Percentiles rank a stretch among this genome's conserved stretches.
These are phyloP conservation scores for Fusarium anthophilum DNA, from an alignment of 2,329 filamentous ascomycete species.

Conservation along the genomic window DNA sequence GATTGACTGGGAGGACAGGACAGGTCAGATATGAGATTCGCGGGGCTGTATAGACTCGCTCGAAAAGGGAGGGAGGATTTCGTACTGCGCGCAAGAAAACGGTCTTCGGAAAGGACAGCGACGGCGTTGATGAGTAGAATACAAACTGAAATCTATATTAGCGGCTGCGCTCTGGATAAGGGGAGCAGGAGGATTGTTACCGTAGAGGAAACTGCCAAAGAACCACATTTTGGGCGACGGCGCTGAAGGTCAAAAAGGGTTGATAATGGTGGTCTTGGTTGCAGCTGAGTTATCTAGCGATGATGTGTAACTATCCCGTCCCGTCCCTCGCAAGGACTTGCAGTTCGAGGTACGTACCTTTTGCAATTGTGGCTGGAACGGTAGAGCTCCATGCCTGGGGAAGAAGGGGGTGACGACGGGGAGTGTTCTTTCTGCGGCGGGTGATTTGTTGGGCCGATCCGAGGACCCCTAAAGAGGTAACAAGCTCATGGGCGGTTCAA, in stretches of 20 bases:
- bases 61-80: not conserved
- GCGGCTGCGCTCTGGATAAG: not conserved
- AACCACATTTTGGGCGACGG: slow-evolving; percentile 67
- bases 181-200: slow-evolving; percentile 29
- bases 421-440: slow-evolving; percentile 16
- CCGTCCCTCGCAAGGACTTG: not conserved
- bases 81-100: slow-evolving; percentile 79
- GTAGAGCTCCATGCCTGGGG: not conserved
- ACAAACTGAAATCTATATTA: slow-evolving; percentile 59
- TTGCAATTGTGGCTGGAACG: slow-evolving; percentile 24
- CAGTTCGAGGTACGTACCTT: slow-evolving; percentile 13
- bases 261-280: not conserved
- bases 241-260: not conserved
- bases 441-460: slow-evolving; percentile 49
- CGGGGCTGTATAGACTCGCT: not conserved
- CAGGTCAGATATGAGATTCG: slow-evolving; percentile 20
- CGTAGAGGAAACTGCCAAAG: slow-evolving; percentile 76
- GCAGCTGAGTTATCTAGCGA: not conserved
- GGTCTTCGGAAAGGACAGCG: slow-evolving; percentile 92
- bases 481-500: not conserved
- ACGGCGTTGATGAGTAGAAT: slow-evolving; percentile 94
- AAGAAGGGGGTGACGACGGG: too few species aligned
- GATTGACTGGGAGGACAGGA: slow-evolving; percentile 65
- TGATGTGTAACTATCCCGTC: slow-evolving; percentile 34
- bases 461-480: slow-evolving; percentile 24